Evolutionary conservation across 2,329 filamentous ascomycete genomes (phyloP), one percentile per base, ranked within the genome.

Genomic region (Fusarium phyllophilum): DNA sequence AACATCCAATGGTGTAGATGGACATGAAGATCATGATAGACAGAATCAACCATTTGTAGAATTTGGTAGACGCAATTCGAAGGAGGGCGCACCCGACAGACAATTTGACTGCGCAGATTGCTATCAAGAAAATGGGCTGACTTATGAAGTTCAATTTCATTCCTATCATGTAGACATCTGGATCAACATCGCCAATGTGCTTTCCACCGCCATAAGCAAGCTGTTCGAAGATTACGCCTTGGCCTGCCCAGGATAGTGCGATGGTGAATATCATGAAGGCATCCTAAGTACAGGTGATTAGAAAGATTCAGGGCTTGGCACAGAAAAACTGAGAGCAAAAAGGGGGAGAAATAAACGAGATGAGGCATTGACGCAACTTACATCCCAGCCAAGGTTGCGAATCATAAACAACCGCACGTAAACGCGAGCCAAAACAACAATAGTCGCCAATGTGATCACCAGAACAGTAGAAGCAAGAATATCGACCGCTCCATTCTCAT

Each of bases 341-440:
- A 22, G 38, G 38, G 38, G 11, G 22, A 6, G 13, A 22, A 39
- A 34, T 9, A 29, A 46, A 34, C 14, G 57, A 46, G 29, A 29
- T 10, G 15, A 20, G 39, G 22, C 18, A 22, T 18, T 56, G 11
- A 4, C 22, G 33, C 8, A 45, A 75, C 80, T 62, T 69, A 82
- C 87, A 79, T 89, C 88, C 31, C 81, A 73, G 5, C 87, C 86
- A 49, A 86, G 80, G 34, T 84, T 85, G 31, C 83, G 85, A 49
- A 89, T 81, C 77, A 89, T 83, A 17, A 78, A 74, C 6, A 83
- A 33, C 17, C 87, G 83, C 33, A 88, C 87, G 65, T 86, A 87
- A 39, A 84, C 76, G 36, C 86, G 83, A n/a, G 84, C 76, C 9
- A 82, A 12, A 3, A 86, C 83, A 3, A 81, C 77, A 15, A 85